A percentile compares a stretch with the other conserved stretches of the same genome.
Conservation (phyloP, 805 yeast genomes). For the Priceomyces fermenticarens region DNA sequence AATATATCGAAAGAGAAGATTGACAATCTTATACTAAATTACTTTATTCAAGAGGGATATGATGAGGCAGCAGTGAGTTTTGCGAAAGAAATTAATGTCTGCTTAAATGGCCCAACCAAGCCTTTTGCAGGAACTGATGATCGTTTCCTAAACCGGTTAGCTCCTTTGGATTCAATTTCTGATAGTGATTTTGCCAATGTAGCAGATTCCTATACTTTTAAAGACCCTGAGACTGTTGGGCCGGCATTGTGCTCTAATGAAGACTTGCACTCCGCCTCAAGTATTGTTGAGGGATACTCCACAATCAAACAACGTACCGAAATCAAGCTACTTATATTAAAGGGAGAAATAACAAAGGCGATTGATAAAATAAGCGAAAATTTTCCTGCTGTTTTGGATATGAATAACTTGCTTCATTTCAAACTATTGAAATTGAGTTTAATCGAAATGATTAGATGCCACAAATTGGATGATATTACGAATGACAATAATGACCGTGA, state of each 20-base stretch:
- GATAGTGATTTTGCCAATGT: conserved; percentile 12
- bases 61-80: conserved; percentile 62
- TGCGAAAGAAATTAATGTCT: conserved; percentile 52
- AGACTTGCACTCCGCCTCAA: conserved; percentile 6
- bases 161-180: conserved; percentile 7
- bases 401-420: conserved; percentile 65
- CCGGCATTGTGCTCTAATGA: neutral
- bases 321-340: conserved; percentile 51
- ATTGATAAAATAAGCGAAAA: conserved; percentile 53
- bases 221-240: conserved; percentile 1
- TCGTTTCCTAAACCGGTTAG: conserved; percentile 9
- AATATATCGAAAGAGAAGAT: conserved; percentile 32
- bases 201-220: conserved; percentile 7
- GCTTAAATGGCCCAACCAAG: neutral
- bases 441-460: conserved; percentile 74
- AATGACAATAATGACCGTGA: conserved; percentile 27
- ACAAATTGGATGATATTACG: conserved; percentile 19
- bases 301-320: conserved; percentile 51
- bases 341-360: conserved; percentile 61
- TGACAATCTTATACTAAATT: conserved; percentile 62
- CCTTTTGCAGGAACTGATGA: neutral
- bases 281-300: conserved; percentile 37
- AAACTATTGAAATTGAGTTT: conserved; percentile 67
- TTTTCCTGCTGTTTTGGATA: conserved; percentile 65
- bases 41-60: conserved; percentile 75